A percentile compares a stretch with the other conserved stretches of the same genome.
Evolutionary conservation across 768 basidiomycete genomes (phyloP).

Genomic region (Kwoniella shandongensis): DNA sequence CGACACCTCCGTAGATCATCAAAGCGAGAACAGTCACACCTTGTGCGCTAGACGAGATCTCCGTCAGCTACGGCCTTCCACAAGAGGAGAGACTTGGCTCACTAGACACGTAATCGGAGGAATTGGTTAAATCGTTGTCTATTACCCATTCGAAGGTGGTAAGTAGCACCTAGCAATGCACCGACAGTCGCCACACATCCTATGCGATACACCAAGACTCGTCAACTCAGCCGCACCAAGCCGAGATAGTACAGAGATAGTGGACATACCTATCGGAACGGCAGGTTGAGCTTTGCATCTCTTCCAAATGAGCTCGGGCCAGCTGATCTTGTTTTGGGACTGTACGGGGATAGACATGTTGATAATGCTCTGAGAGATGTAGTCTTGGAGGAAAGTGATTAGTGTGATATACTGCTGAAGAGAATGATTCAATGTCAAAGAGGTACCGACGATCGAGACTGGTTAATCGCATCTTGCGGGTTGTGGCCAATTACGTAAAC

Average conservation of each 20-base stretch:
- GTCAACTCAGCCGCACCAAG: neutral
- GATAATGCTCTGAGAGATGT: neutral
- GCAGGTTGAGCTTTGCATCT: conserved; percentile 50
- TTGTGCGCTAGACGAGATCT: conserved; percentile 37
- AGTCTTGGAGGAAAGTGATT: neutral
- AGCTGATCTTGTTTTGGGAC: conserved; percentile 12
- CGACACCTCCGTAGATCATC: conserved; percentile 42
- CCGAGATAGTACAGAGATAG: too few species aligned
- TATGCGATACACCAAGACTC: conserved; percentile 8
- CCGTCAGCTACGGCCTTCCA: neutral
- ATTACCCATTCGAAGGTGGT: conserved; percentile 45
- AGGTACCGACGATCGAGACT: conserved; percentile 4
- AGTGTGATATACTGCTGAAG: too few species aligned
- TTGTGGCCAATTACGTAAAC: too few species aligned
- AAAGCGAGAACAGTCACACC: conserved; percentile 50
- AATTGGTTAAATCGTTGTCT: conserved; percentile 46
- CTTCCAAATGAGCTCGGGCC: conserved; percentile 37
- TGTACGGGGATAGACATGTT: conserved; percentile 21
- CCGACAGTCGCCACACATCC: conserved; percentile 46
- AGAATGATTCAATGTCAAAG: neutral
- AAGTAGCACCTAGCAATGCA: conserved; percentile 45
- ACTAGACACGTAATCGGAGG: conserved; percentile 48
- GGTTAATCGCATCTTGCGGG: too few species aligned
- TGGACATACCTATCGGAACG: conserved; percentile 45
- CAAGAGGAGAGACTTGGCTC: conserved; percentile 15